Base-by-base conservation (phyloP, 495 filamentous ascomycete species). In the Hyaloscypha variabilis region DNA sequence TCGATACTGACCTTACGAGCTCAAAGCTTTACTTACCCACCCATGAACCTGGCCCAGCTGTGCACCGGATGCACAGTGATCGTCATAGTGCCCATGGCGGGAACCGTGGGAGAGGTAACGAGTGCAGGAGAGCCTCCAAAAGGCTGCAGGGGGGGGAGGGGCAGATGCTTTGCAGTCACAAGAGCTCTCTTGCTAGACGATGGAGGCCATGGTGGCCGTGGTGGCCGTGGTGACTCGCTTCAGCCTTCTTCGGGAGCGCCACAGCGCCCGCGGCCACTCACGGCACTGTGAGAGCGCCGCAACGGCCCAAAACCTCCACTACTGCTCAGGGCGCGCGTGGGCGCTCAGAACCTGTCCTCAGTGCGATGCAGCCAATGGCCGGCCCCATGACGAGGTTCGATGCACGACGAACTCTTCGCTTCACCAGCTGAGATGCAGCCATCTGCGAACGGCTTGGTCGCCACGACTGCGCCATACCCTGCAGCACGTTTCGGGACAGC, bases 1-100 rank as follows among this genome's bases (percentile, higher is more conserved):
- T 69, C 60, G 63, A 66, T 62, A 50, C 28, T 46, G 39, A 58
- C 58, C 34, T 51, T 62, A 57, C 59, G 53, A 70, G 66, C 69
- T 60, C 51, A 71, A 71, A 68, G 62, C 65, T 66, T 19, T 46
- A 46, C 39, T 46, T 34, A 34, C 31, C 39, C 39, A 70, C 46
- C 6, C 49, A 60, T 39, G 51, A 69, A 59, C 69, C 69, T 63
- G 66, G 66, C 52, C 63, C 36, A 72, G 69, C 69, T 72, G 69
- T 46, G 30, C 28, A 34, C 25, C 60, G 23, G 51, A 42, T 61
- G 21, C 14, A 64, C 42, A 55, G 46, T 25, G 65, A 60, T 56
- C 39, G 13, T 46, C 39, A 46, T 46, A 46, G 67, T 65, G 65
- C 61, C 51, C 56, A 51, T 58, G 39, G 62, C 50, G 55, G 36